Evolutionary conservation across 306 rosid species (phyloP), one percentile per base, ranked within the genome.

Genomic region (Prunus fruticosa): DNA sequence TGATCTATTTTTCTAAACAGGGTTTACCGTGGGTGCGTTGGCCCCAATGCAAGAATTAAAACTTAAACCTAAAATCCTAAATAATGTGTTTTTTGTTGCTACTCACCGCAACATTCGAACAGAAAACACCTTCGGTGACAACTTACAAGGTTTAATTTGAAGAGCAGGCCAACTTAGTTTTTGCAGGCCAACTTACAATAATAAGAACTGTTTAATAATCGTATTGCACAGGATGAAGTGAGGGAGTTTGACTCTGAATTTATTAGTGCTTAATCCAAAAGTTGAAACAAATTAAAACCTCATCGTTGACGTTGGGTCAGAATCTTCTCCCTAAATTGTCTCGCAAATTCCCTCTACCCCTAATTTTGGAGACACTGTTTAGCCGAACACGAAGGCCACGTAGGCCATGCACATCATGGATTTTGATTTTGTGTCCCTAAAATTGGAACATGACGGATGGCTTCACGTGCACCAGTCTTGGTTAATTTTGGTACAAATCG

Each of bases 401-500:
- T 41, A 75, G 79, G 66, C 20, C 73, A 41, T n/a, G 46, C 22
- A 34, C 18, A 49, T 13, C 43, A 38, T 38, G 43, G 56, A 69
- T 50, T 34, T 34, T 20, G 8, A 69, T 6, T 23, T 45, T 65
- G 72, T 11, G 73, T 66, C 41, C 79, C 18, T 38, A 6, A 23
- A 41, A 65, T 58, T 16, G 32, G n/a, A 51, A 75, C 53, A 38
- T 2, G 65, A 75, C 23, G 43, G 64, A 38, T 9, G 20, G 15
- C 43, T 45, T 65, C 82, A 79, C 74, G 69, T 72, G 82, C 56
- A 27, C 5, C 18, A 12, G 65, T 61, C 18, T 51, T 3, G 6
- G 15, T 51, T 4, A 11, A 16, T 13, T 18, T 79, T 45, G 60
- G 53, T 20, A 61, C 54, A 28, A 53, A 79, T 23, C 23, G 66